Base-by-base conservation (phyloP, 2,329 filamentous ascomycete species). In the Monosporascus sp. region DNA sequence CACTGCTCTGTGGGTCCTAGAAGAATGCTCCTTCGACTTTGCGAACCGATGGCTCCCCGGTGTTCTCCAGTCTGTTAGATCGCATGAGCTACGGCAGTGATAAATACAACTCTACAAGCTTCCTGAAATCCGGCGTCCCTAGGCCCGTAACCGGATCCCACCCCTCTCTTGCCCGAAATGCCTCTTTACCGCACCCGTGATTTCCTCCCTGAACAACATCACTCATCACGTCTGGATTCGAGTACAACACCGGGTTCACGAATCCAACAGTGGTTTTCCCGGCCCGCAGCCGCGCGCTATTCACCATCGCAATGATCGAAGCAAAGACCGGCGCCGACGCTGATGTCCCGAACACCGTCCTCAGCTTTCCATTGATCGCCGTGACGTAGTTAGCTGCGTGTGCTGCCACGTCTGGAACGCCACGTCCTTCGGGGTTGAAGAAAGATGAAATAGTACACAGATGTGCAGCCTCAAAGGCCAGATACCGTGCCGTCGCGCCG, bases 251-350 rank as follows among this genome's bases (percentile, higher is more conserved):
- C 1, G 74, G 78, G 49, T 82, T 78, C 20, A 82, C 64, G 57
- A 82, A 82, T 0, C 79, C 79, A 11, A 82, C 71, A 0, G 76
- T 66, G 5, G 68, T 64, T 64, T 79, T 80, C 2, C 73, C 73
- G 1, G 62, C 67, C 7, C 70, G 69, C 24, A 80, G 60, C 22
- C 78, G 66, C 60, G 76, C 76, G 61, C 81, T 78, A 55, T 80
- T 80, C 37, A 81, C 68, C 58, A 79, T 60, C 1, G 75, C 81
- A 27, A 82, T 60, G n/a, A 67, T n/a, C 0, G 73, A 66, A 0
- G 73, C 77, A 57, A 76, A 75, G 1, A 78, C 73, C 1, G 80
- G 80, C 34, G 75, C 64, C 3, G 73, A 73, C 7, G 78, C 76
- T 49, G 74, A 78, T 5, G 80, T 83, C 14, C 80, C 80, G 26